Evolutionary conservation across 202 grass and related monocot species (phyloP), one percentile per base, ranked within the genome.

Genomic region (Schoenoplectus tabernaemontani): DNA sequence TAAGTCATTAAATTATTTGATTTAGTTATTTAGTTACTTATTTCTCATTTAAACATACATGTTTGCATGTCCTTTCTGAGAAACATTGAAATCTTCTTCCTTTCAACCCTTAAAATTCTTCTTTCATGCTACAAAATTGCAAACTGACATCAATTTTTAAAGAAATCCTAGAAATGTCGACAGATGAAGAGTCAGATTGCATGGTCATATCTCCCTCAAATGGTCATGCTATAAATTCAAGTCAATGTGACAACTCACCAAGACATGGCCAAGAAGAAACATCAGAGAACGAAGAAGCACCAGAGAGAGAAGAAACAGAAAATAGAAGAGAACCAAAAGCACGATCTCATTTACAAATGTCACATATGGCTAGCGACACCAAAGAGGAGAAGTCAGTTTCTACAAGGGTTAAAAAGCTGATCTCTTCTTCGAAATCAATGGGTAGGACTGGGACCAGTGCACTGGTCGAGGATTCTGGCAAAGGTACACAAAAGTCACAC

Each of bases 181-280:
- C 81, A 13, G 86, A 90, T 26, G 83, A 90, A 90, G 89, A 94
- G 64, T 81, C 87, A 69, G 84, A 94, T 60, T 81, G 59, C 84
- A 64, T 87, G 33, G 71, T 85, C 72, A 86, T 82, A 89, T 80
- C 83, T 61, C 78, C 77, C 23, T 60, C 81, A 42, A 87, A 90
- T 82, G 83, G 56, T 42, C 89, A 89, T 46, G 50, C 57, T 84
- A 85, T 86, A 86, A 84, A 83, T 82, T 24, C 56, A 39, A 91
- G 44, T 82, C 78, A 80, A 43, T 79, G 84, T 83, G 89, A 92
- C 89, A 89, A 76, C 78, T 88, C 86, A 81, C 70, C 72, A 48
- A 81, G 85, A 73, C 82, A 73, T 48, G 62, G 77, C 57, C 51
- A 59, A 82, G 80, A 69, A 83, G 72, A 78, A 81, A 65, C 74